These are phyloP conservation scores for Phaeomoniella chlamydospora DNA, from an alignment of 2,329 filamentous ascomycete species.

Conservation along the genomic window DNA sequence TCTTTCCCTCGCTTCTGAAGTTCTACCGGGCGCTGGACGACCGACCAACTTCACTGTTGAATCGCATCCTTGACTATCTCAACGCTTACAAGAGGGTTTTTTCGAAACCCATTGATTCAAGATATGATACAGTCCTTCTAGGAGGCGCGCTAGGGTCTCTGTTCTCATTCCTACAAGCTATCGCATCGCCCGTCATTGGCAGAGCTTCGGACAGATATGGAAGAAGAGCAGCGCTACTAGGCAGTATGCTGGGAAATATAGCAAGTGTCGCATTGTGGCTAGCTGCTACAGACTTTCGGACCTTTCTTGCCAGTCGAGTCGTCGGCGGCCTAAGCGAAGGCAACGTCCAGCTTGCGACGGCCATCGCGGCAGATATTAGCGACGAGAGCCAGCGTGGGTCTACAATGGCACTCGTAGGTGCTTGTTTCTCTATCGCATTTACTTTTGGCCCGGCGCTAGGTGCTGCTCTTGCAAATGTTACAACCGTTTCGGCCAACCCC, in stretches of 20 bases:
- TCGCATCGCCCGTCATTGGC: constrained; percentile 86
- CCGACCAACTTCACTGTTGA: constrained; percentile 52
- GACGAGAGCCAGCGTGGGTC: constrained; percentile 70
- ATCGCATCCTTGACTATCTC: constrained; percentile 64
- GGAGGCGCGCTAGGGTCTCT: constrained; percentile 87
- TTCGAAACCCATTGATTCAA: constrained; percentile 78
- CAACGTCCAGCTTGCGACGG: constrained; percentile 89
- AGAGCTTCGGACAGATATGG: constrained; percentile 78
- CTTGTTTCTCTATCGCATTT: constrained; percentile 93
- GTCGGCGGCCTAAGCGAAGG: constrained; percentile 91
- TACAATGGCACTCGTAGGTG: constrained; percentile 92
- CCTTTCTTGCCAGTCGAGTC: constrained; percentile 83
- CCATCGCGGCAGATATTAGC: constrained; percentile 91
- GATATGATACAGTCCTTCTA: constrained; percentile 92
- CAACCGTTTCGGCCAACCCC: constrained; percentile 70
- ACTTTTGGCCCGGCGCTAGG: constrained; percentile 90
- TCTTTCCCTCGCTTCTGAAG: constrained; percentile 88
- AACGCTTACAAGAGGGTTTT: constrained; percentile 95
- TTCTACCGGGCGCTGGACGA: constrained; percentile 82
- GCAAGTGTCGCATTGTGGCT: constrained; percentile 91
- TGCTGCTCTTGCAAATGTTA: constrained; percentile 67
- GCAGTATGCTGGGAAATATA: constrained; percentile 87
- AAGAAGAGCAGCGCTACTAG: constrained; percentile 70
- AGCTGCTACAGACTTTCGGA: constrained; percentile 81
- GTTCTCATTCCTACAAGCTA: constrained; percentile 82